Evolutionary conservation across 345 rosid genomes (phyloP), one percentile per base, ranked within the genome.

Genomic region (Theobroma cacao): DNA sequence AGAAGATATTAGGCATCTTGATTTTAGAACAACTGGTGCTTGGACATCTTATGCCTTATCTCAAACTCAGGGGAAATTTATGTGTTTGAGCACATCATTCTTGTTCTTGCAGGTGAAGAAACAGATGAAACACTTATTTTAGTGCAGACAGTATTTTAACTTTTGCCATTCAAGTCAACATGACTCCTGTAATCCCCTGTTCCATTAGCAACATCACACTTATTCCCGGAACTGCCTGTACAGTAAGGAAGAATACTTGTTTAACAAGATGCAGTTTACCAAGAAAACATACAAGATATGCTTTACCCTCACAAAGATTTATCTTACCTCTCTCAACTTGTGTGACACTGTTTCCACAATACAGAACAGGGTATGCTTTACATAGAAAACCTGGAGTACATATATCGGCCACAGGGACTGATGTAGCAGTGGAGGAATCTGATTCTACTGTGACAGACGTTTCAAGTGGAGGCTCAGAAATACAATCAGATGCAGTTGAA

Each of bases 401-500:
- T 58, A 26, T 38, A 71, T 83, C 87, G 77, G 94, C 98, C 66
- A 89, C 93, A 0, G 97, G 87, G 72, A 86, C 88, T 61, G 92
- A 93, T 62, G 90, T 93, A 6, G 89, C 89, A 1, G 87, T 92
- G 74, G 92, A 89, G 80, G 92, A 88, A 84, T 84, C 92, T 59
- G 88, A 83, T 82, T 75, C 90, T 72, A 78, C 91, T 78, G 86
- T 78, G 31, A 79, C 61, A 8, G 87, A 88, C 79, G 79, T 30
- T 75, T 81, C 92, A 13, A 59, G 22, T 41, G 84, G 36, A 47
- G 79, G 83, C 62, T 66, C 86, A 15, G 90, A 85, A 73, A 76
- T 45, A 75, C 83, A 82, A 30, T 72, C 86, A 18, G 81, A 82
- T 74, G 79, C 68, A 52, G 75, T 74, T 58, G 86, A 87, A 77